These are phyloP conservation scores for Auricularia heimuer DNA, from an alignment of 768 basidiomycete genomes.

Conservation along the genomic window DNA sequence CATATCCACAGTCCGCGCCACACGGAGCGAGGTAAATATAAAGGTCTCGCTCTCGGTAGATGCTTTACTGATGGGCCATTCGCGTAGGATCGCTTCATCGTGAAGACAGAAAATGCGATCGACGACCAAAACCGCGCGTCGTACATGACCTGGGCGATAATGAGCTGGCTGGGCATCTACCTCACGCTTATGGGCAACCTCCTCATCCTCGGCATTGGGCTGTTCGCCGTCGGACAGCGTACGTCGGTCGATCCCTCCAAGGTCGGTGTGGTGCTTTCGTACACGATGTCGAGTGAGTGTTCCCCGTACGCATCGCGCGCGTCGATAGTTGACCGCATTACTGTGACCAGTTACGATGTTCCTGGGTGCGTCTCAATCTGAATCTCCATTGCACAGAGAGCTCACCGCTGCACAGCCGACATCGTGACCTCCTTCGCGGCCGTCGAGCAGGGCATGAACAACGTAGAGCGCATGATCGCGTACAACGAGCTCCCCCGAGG, in stretches of 20 bases:
- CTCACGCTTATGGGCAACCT: constrained; percentile 59
- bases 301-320: background rate
- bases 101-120: constrained; percentile 41
- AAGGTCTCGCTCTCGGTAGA: background rate
- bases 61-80: constrained; percentile 8
- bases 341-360: background rate
- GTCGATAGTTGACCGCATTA: background rate
- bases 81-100: constrained; percentile 35
- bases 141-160: constrained; percentile 49
- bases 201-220: constrained; percentile 55
- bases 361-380: constrained; percentile 5
- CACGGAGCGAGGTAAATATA: constrained; percentile 23
- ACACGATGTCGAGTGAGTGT: constrained; percentile 25
- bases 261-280: constrained; percentile 54
- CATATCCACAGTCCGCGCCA: constrained; percentile 52
- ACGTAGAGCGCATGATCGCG: constrained; percentile 59
- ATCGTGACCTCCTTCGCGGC: constrained; percentile 47
- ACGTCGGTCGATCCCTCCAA: constrained; percentile 46
- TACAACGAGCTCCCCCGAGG: constrained; percentile 60
- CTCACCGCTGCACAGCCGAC: constrained; percentile 29
- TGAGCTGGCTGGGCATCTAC: constrained; percentile 49
- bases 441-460: constrained; percentile 64
- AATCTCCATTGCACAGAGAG: background rate
- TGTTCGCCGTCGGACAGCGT: constrained; percentile 59
- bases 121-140: constrained; percentile 55